phyloP scores from a whole-genome alignment of 2,329 filamentous ascomycete species.

The Aspergillus sp. region DNA sequence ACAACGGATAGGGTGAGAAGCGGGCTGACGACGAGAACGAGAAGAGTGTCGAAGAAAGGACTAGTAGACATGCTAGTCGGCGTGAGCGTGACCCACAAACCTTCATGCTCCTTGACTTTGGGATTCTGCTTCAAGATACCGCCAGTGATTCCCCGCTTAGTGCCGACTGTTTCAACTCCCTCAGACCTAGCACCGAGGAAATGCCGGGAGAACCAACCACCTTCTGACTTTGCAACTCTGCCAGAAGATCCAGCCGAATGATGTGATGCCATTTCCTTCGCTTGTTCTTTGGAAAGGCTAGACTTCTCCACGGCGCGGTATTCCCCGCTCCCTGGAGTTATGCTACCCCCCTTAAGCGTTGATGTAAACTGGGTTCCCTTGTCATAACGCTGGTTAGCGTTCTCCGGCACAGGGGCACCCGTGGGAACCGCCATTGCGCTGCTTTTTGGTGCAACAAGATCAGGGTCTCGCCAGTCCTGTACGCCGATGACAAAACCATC shows the following conservation, averaged over 20 bases:
- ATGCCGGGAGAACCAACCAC: constrained; percentile 35
- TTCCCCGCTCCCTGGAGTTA: constrained; percentile 71
- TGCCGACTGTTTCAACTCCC: constrained; percentile 15
- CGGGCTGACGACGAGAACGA: constrained; percentile 95
- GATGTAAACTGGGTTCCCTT: constrained; percentile 31
- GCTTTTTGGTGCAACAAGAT: constrained; percentile 56
- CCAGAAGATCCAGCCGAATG: constrained; percentile 10
- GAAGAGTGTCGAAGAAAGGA: constrained; percentile 91
- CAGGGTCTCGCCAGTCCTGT: constrained; percentile 82
- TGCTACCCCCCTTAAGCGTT: constrained; percentile 63
- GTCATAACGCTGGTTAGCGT: constrained; percentile 32
- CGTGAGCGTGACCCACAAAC: constrained; percentile 94
- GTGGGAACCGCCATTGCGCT: constrained; percentile 25
- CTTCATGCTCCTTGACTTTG: constrained; percentile 61
- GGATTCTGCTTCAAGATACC: constrained; percentile 23
- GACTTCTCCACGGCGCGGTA: constrained; percentile 53
- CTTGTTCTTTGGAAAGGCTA: constrained; percentile 16
- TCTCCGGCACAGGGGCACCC: constrained; percentile 23
- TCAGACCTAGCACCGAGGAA: constrained; percentile 31
- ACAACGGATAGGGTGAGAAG: constrained; percentile 90
- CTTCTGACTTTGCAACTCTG: constrained; percentile 16
- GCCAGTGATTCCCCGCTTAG: constrained; percentile 15
- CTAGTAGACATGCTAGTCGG: constrained; percentile 83
- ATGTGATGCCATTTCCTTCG: constrained; percentile 14
- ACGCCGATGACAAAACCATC: constrained; percentile 80